Evolutionary conservation across 1,284 basidiomycete species (phyloP).

Genomic region (Rhizoctonia solani): DNA sequence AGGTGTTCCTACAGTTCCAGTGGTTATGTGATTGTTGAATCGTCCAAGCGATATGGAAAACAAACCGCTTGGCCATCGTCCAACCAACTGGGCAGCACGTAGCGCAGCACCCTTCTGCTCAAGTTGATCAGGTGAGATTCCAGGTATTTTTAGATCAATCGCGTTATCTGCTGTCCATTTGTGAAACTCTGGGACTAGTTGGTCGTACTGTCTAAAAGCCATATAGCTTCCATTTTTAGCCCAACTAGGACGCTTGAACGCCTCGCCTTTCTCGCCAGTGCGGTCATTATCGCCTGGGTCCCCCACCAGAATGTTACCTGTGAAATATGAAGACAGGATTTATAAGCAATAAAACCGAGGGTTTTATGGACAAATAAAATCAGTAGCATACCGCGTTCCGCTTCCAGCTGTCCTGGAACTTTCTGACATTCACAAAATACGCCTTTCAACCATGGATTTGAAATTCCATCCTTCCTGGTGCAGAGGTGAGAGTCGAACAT

Average conservation of each 20-base stretch:
- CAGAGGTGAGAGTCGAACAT: background rate
- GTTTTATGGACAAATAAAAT: background rate
- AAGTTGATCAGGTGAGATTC: slow-evolving; percentile 8
- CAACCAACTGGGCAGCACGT: slow-evolving; percentile 39
- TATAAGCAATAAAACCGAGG: background rate
- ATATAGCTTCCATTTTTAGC: slow-evolving; percentile 39
- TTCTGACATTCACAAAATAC: background rate
- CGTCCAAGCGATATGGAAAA: background rate
- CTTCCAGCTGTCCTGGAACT: background rate
- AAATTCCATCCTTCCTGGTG: slow-evolving; percentile 12
- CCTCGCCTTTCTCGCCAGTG: background rate
- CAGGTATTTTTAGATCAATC: background rate
- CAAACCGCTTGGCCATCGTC: slow-evolving; percentile 37
- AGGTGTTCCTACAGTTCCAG: background rate
- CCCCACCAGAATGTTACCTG: background rate
- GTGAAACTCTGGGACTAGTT: slow-evolving; percentile 41
- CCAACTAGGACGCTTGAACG: slow-evolving; percentile 34
- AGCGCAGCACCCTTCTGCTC: slow-evolving; percentile 25
- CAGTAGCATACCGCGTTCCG: background rate
- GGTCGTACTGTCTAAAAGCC: slow-evolving; percentile 39
- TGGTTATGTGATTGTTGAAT: background rate
- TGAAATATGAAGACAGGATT: background rate
- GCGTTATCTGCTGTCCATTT: slow-evolving; percentile 34
- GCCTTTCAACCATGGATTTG: background rate
- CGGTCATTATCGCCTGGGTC: background rate